Evolutionary conservation across 108 stramenopile species (phyloP).

Genomic region (Licmophora abbreviata): DNA sequence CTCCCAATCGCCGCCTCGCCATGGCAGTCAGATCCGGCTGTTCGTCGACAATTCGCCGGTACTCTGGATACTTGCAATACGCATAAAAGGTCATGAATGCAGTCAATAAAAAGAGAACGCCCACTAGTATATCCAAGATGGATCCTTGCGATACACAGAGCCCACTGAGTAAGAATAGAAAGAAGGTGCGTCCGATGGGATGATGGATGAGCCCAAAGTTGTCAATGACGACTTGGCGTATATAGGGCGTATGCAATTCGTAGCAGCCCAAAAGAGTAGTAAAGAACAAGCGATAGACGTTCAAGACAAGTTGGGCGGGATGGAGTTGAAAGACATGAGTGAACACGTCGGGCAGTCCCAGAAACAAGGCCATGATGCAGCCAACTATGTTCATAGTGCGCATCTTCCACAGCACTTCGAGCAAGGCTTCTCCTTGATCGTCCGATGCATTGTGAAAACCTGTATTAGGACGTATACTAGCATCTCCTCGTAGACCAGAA

Average conservation of each 20-base stretch:
- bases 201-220: not conserved
- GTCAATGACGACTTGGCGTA: not conserved
- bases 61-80: not conserved
- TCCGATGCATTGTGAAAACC: not conserved
- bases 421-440: not conserved
- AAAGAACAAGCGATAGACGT: not conserved
- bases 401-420: not conserved
- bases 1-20: no score
- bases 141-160: not conserved
- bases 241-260: not conserved
- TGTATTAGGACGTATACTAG: slow-evolving; percentile 1
- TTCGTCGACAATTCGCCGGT: not conserved
- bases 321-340: no score
- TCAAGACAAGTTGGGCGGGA: not conserved
- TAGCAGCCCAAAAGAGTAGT: not conserved
- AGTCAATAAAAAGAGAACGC: not conserved
- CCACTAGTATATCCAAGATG: not conserved
- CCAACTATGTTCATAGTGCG: not conserved
- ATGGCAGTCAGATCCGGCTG: not conserved
- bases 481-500: not conserved
- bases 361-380: not conserved
- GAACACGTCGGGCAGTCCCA: not conserved
- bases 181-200: not conserved
- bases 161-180: not conserved
- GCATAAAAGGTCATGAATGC: not conserved